Evolutionary conservation across 2,329 filamentous ascomycete species (phyloP).

Genomic region (Microdochium paspali): DNA sequence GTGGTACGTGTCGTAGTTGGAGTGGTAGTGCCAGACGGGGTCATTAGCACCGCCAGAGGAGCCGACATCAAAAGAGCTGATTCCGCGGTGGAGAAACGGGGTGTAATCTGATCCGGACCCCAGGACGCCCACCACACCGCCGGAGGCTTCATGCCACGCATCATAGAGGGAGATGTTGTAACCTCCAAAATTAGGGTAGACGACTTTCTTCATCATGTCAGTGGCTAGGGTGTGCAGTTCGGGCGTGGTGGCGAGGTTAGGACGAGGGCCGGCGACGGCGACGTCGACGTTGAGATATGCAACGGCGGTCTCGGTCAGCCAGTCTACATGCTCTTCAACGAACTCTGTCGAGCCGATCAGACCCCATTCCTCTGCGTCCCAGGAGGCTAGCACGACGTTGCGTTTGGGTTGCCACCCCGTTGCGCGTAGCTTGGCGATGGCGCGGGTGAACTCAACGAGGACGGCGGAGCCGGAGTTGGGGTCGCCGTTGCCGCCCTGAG

Average conservation of each 20-base stretch:
- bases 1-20: conserved; percentile 74
- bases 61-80: conserved; percentile 43
- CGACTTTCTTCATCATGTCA: conserved; percentile 48
- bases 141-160: conserved; percentile 24
- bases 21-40: conserved; percentile 67
- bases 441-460: conserved; percentile 65
- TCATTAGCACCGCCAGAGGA: conserved; percentile 33
- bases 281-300: conserved; percentile 79
- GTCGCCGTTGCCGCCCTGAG: conserved; percentile 64
- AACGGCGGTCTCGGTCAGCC: conserved; percentile 61
- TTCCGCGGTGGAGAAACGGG: conserved; percentile 49
- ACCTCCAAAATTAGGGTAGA: conserved; percentile 42
- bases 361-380: conserved; percentile 72
- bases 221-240: conserved; percentile 57
- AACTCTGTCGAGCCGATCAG: conserved; percentile 75
- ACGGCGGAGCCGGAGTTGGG: conserved; percentile 74
- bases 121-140: conserved; percentile 39
- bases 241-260: conserved; percentile 51
- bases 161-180: conserved; percentile 25
- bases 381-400: conserved; percentile 67
- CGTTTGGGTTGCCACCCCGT: conserved; percentile 74
- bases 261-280: conserved; percentile 46
- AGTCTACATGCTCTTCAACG: conserved; percentile 75
- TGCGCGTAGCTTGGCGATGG: conserved; percentile 59
- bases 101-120: conserved; percentile 62